Evolutionary conservation across 192 early-diverging fungal genomes (phyloP).

Genomic region (Entomortierella lignicola): DNA sequence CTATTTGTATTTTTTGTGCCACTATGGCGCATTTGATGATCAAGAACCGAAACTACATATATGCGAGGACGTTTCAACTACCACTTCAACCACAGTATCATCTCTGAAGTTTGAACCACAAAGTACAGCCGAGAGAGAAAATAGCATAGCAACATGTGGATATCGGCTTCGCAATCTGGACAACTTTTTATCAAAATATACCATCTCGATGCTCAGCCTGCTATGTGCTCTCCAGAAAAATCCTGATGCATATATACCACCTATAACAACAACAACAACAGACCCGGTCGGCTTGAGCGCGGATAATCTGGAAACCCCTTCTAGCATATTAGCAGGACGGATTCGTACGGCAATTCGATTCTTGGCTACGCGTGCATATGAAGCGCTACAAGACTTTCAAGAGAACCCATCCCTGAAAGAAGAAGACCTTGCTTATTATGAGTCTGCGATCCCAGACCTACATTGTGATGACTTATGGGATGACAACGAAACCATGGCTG

Average conservation of each 20-base stretch:
- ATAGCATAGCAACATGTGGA: background rate
- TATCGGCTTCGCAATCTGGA: conserved; percentile 6
- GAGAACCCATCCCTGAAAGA: background rate
- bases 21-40: conserved; percentile 11
- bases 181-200: background rate
- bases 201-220: conserved; percentile 30
- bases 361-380: conserved; percentile 3
- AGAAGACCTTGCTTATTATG: background rate
- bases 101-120: background rate
- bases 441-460: background rate
- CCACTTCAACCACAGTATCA: too few species aligned
- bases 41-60: conserved; percentile 15
- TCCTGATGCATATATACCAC: background rate
- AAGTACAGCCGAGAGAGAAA: background rate
- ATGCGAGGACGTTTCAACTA: background rate
- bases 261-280: background rate
- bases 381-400: conserved; percentile 1
- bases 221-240: conserved; percentile 20
- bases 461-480: conserved; percentile 11
- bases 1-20: conserved; percentile 33
- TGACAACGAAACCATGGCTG: background rate
- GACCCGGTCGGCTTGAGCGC: background rate
- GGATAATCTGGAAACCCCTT: background rate
- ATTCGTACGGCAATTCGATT: conserved; percentile 15
- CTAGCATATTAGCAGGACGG: background rate